Evolutionary conservation across 805 yeast genomes (phyloP), one percentile per base, ranked within the genome.

Genomic region (Kluyveromyces aestuarii): DNA sequence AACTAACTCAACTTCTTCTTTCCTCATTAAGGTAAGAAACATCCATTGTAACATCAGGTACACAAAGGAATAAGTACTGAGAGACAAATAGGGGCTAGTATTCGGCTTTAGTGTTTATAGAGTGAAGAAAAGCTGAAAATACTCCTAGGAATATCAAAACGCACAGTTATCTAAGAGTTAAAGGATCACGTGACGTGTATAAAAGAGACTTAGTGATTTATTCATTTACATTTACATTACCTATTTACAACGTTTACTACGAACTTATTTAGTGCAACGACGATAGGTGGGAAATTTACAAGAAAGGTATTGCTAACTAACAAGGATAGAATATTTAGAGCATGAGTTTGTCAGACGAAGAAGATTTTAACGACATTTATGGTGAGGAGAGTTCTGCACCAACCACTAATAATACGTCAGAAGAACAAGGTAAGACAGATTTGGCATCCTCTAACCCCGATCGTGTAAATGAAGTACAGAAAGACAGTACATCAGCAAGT

Each of bases 361-460:
- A 90, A 70, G 96, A 89, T 66, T 90, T 90, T 68, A 95, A 89
- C 70, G 96, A 90, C 66, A 87, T 90, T 70, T 90, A 90, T 70
- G 70, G 69, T 47, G 67, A 67, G 48, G 72, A 58, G 43, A 56
- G 55, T 41, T 53, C 57, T 39, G 52, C 56, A 27, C 44, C 55
- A 47, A 52, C 55, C 30, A 45, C 55, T 38, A 50, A 40, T 44
- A 46, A 13, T 11, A 18, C 41, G 41, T 18, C 21, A 17, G 41
- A 39, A 13, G 46, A 40, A 17, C 42, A 53, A 44, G 33, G 55
- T 21, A 54, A 50, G 33, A 53, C 58, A 6, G 48, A 50, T 11
- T 30, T 48, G 27, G 49, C 58, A 25, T 25, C 18, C 25, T 44
- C 37, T 36, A 39, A 39, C 8, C 27, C n/a, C 16, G 40, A 16